Percentiles rank a stretch among this genome's conserved stretches.
Evolutionary conservation across 345 rosid species (phyloP).

Genomic region (Jatropha curcas): DNA sequence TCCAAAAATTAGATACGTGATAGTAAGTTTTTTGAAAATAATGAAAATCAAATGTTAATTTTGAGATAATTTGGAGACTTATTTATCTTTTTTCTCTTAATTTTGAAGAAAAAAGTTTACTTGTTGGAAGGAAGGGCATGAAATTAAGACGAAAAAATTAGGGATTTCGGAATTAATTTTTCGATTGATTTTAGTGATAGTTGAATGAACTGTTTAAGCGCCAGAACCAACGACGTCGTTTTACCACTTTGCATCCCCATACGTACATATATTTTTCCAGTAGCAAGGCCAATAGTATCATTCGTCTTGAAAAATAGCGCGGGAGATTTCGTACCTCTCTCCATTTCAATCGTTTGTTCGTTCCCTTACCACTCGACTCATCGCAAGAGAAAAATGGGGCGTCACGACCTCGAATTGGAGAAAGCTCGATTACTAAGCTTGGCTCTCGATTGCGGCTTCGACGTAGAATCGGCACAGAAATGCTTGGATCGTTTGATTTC

Average conservation of each 20-base stretch:
- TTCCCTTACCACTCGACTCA: background rate
- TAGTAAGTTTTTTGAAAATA: too few species aligned
- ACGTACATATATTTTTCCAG: background rate
- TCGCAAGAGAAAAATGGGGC: slow-evolving; percentile 28
- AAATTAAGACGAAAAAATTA: too few species aligned
- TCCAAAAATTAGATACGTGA: too few species aligned
- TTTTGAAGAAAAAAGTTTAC: too few species aligned
- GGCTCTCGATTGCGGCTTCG: slow-evolving; percentile 73
- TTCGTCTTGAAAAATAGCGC: slow-evolving; percentile 16
- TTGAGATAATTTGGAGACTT: too few species aligned
- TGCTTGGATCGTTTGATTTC: slow-evolving; percentile 66
- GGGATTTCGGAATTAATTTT: too few species aligned
- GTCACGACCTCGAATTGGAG: slow-evolving; percentile 57
- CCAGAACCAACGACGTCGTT: background rate
- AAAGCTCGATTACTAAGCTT: slow-evolving; percentile 64
- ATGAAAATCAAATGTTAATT: too few species aligned
- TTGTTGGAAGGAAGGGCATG: too few species aligned
- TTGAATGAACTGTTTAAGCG: too few species aligned
- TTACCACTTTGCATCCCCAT: background rate
- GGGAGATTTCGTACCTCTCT: background rate
- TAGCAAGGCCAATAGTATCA: background rate
- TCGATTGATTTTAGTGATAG: too few species aligned
- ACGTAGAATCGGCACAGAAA: slow-evolving; percentile 54
- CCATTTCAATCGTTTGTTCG: background rate
- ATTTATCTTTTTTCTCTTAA: too few species aligned